These are phyloP conservation scores for Trametes sp. DNA, from an alignment of 1,284 basidiomycete species.

Conservation along the genomic window DNA sequence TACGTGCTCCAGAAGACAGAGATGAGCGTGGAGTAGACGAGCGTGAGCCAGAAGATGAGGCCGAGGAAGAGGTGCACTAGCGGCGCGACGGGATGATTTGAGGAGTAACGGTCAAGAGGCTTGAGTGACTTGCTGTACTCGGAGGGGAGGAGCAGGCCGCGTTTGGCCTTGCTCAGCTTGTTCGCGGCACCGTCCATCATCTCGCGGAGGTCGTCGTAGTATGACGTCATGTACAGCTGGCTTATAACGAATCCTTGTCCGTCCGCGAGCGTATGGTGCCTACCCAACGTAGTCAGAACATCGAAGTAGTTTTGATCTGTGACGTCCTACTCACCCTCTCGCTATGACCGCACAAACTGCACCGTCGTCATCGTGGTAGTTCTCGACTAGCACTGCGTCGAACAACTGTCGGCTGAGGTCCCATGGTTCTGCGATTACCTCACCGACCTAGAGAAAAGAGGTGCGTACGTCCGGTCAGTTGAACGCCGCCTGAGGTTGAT, in stretches of 20 bases:
- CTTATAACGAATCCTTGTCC: conserved; percentile 43
- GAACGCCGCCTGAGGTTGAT: neutral
- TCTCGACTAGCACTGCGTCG: conserved; percentile 40
- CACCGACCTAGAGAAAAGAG: conserved; percentile 39
- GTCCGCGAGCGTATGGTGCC: conserved; percentile 40
- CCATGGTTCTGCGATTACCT: conserved; percentile 43
- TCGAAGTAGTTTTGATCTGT: too few relatives aligned
- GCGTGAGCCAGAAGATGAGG: conserved; percentile 35
- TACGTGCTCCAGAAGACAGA: conserved; percentile 39
- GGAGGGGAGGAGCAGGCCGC: conserved; percentile 35
- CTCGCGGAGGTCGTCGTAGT: conserved; percentile 35
- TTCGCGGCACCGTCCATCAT: conserved; percentile 30
- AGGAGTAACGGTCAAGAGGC: conserved; percentile 32
- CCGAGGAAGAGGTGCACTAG: conserved; percentile 33
- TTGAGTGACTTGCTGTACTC: conserved; percentile 32
- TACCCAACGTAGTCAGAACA: conserved; percentile 7
- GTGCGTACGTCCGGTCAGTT: neutral
- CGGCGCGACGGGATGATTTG: conserved; percentile 24
- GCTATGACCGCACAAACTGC: conserved; percentile 38
- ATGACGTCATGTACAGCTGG: conserved; percentile 42
- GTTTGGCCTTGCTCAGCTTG: conserved; percentile 30
- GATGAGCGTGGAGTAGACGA: conserved; percentile 23
- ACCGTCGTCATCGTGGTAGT: conserved; percentile 40
- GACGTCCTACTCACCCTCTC: conserved; percentile 37
- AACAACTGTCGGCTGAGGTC: conserved; percentile 39